Evolutionary conservation across 2,329 filamentous ascomycete genomes (phyloP).

Genomic region (Diaporthe caulivora): DNA sequence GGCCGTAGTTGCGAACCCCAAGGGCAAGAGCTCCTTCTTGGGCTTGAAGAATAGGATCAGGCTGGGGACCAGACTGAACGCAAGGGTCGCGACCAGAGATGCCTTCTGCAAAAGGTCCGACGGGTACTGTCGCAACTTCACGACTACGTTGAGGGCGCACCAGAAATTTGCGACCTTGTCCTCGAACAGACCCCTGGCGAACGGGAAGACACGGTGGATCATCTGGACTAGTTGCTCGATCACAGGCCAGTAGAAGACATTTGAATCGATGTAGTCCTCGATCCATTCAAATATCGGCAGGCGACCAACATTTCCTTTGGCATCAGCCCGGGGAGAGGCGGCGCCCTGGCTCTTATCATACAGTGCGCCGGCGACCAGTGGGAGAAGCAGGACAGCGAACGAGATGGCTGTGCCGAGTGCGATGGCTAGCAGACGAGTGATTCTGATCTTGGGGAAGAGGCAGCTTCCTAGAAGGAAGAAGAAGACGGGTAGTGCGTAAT

Average conservation of each 20-base stretch:
- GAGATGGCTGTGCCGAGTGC: constrained; percentile 78
- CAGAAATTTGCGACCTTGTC: constrained; percentile 99
- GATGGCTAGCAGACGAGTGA: constrained; percentile 79
- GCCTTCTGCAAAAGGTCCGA: constrained; percentile 78
- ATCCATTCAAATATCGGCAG: constrained; percentile 73
- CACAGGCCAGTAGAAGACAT: constrained; percentile 79
- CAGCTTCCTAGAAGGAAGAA: constrained; percentile 91
- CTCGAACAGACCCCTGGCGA: constrained; percentile 95
- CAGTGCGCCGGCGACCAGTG: constrained; percentile 78
- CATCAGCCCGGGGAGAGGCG: constrained; percentile 66
- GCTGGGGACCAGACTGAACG: constrained; percentile 83
- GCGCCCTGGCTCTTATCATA: constrained; percentile 77
- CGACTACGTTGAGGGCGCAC: constrained; percentile 90
- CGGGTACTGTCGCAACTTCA: constrained; percentile 86
- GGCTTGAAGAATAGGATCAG: constrained; percentile 83
- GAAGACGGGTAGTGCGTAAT: constrained; percentile 94
- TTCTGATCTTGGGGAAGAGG: constrained; percentile 78
- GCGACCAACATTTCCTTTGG: constrained; percentile 70
- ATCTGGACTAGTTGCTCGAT: constrained; percentile 85
- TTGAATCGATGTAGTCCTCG: constrained; percentile 69
- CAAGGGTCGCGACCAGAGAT: constrained; percentile 80
- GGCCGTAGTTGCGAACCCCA: constrained; percentile 84
- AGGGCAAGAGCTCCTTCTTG: constrained; percentile 79
- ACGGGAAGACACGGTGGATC: constrained; percentile 94
- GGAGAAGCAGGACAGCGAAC: constrained; percentile 81